Base-by-base conservation (phyloP, 1,284 basidiomycete species). In the Sporisorium graminicola region DNA sequence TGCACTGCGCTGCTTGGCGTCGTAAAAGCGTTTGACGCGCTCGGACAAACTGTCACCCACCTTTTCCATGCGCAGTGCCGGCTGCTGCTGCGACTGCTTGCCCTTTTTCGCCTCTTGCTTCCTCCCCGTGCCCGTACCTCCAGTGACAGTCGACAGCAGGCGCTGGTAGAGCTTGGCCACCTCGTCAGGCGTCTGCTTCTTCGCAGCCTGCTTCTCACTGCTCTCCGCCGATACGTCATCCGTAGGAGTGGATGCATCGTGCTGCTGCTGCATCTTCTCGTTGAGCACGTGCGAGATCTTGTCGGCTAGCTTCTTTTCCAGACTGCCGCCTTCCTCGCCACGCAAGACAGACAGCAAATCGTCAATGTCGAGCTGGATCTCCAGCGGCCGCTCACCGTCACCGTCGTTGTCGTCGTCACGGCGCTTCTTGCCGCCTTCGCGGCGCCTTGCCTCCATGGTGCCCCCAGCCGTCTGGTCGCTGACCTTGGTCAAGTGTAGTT, bases 11-110 rank as follows among this genome's bases (percentile, higher is more conserved):
- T 66, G 37, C 22, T 63, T 61, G 3, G 62, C 70, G 14, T 77
- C 74, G 37, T 77, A 77, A 22, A 74, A 77, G 7, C 74, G 62
- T 24, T 74, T 66, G n/a, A 63, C 74, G n/a, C 74, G 58, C 31
- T 77, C 74, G 7, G 57, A 54, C 22, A 77, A 33, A 37, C 66
- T 77, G 33, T 77, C 74, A 18, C 70, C 70, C 13, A 77, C 70
- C 33, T 72, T 77, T 47, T 54, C 60, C 74, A 76, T 76, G 3
- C 65, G 54, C 35, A 71, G n/a, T 5, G 54, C 53, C 13, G 55
- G 46, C n/a, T 40, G 56, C 24, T 40, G 44, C 26, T 27, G 33
- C 10, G 22, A 13, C 33, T 61, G 46, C 31, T 43, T 58, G 10
- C 44, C 33, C 42, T 27, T 29, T 14, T 18, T 31, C 12, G 3